Evolutionary conservation across 129 eudicot genomes (phyloP).

Genomic region (Lonicera japonica): DNA sequence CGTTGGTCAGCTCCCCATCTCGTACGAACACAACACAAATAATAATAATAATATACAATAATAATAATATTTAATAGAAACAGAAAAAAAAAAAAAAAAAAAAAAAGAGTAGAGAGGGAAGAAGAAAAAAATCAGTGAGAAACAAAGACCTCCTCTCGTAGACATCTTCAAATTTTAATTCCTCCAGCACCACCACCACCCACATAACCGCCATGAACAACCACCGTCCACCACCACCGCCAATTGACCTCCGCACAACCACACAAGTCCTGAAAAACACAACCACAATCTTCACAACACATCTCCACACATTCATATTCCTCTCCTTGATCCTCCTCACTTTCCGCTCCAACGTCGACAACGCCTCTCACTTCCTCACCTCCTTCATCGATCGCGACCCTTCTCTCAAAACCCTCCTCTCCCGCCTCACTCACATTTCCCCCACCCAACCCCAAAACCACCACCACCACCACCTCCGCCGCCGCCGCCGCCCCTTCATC

Average conservation of each 20-base stretch:
- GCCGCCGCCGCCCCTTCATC: constrained; percentile 68
- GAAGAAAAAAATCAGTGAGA: not conserved
- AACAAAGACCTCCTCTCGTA: not conserved
- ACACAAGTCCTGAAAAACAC: constrained; percentile 56
- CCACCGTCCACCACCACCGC: constrained; percentile 37
- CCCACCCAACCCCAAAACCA: constrained; percentile 18
- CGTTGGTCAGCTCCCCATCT: not conserved
- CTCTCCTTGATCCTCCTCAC: constrained; percentile 59
- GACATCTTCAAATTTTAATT: not conserved
- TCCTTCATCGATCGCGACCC: constrained; percentile 84
- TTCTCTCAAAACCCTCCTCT: constrained; percentile 62
- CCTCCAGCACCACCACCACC: not conserved
- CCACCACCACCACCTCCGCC: constrained; percentile 11
- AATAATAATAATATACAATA: no score
- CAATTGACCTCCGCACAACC: constrained; percentile 42
- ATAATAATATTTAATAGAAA: no score
- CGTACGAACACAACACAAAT: not conserved
- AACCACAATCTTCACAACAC: constrained; percentile 34
- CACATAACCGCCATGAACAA: constrained; percentile 36
- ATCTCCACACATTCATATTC: constrained; percentile 49
- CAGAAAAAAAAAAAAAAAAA: no score
- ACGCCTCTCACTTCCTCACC: constrained; percentile 66
- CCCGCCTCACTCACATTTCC: constrained; percentile 65
- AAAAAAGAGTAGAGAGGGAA: not conserved
- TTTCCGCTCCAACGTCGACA: constrained; percentile 76